These are phyloP conservation scores for Clavispora fructus DNA, from an alignment of 805 yeast genomes.

Conservation along the genomic window DNA sequence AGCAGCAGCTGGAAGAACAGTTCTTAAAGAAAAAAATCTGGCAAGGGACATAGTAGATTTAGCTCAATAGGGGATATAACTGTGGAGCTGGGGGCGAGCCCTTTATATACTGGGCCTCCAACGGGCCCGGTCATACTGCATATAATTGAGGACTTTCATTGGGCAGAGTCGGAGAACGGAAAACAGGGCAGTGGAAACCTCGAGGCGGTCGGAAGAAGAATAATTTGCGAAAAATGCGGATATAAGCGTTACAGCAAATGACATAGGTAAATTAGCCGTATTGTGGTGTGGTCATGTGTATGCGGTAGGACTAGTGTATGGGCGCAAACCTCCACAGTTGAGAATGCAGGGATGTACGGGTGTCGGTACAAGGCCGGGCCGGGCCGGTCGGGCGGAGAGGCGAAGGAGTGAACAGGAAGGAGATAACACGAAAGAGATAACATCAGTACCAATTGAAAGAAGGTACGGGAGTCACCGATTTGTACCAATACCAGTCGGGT, in stretches of 20 bases:
- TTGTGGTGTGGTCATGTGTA: too few species aligned
- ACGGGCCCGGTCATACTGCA: neutral
- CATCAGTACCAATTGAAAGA: neutral
- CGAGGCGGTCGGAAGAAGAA: too few species aligned
- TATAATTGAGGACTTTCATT: neutral
- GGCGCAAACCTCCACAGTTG: neutral
- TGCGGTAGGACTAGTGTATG: neutral
- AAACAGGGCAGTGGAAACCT: too few species aligned
- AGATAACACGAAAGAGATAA: neutral
- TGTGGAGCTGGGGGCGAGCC: neutral
- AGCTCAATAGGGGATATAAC: neutral
- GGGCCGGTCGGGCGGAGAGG: neutral
- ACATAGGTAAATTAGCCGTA: too few species aligned
- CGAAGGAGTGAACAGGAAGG: neutral
- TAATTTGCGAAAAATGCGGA: too few species aligned
- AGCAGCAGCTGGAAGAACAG: constrained; percentile 25
- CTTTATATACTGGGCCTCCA: neutral
- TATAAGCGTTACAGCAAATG: too few species aligned
- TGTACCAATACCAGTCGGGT: too few species aligned
- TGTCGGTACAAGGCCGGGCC: neutral
- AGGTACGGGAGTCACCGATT: too few species aligned
- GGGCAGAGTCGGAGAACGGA: neutral
- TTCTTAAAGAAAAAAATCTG: constrained; percentile 17
- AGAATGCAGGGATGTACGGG: neutral
- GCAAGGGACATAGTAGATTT: constrained; percentile 17